A percentile compares a stretch with the other conserved stretches of the same genome.
phyloP scores from a whole-genome alignment of 2,329 filamentous ascomycete genomes.

The Beauveria brongniartii region DNA sequence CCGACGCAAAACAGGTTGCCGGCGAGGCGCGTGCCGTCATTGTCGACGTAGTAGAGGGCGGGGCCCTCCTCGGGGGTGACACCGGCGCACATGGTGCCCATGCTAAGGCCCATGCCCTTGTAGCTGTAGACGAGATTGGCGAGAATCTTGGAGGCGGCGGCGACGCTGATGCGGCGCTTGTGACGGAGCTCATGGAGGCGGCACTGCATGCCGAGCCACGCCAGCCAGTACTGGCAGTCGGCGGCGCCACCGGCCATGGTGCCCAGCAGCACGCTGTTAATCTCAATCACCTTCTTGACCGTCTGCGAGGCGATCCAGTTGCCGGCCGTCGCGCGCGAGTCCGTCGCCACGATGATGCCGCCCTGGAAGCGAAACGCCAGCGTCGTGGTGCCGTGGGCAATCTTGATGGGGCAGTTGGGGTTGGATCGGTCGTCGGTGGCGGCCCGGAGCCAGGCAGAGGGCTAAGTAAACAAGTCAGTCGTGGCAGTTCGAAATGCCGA shows the following conservation, averaged over 20 bases:
- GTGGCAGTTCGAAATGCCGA: not conserved
- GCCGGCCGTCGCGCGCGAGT: slow-evolving; percentile 92
- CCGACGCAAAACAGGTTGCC: slow-evolving; percentile 98
- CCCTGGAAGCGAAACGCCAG: slow-evolving; percentile 97
- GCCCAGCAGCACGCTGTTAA: slow-evolving; percentile 86
- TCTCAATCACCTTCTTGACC: slow-evolving; percentile 99
- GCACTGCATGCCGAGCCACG: slow-evolving; percentile 98
- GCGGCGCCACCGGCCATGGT: slow-evolving; percentile 98
- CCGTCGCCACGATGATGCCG: slow-evolving; percentile 96
- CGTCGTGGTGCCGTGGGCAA: slow-evolving; percentile 96
- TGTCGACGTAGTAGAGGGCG: slow-evolving; percentile 96
- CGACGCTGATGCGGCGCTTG: slow-evolving; percentile 97
- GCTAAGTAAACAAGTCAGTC: slow-evolving; percentile 39
- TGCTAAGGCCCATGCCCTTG: slow-evolving; percentile 97
- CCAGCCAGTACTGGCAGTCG: slow-evolving; percentile 99
- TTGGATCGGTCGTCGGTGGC: slow-evolving; percentile 97
- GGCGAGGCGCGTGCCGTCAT: slow-evolving; percentile 80
- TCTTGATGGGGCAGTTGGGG: slow-evolving; percentile 96
- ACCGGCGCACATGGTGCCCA: slow-evolving; percentile 99
- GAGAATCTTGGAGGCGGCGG: slow-evolving; percentile 95
- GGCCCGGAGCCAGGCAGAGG: slow-evolving; percentile 88
- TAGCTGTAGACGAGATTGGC: slow-evolving; percentile 97
- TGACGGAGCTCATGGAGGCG: slow-evolving; percentile 97
- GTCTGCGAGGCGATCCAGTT: slow-evolving; percentile 99
- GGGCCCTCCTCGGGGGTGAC: slow-evolving; percentile 93